Evolutionary conservation across 2,329 filamentous ascomycete species (phyloP), one percentile per base, ranked within the genome.

Genomic region (Exophiala phaeomuriformis): DNA sequence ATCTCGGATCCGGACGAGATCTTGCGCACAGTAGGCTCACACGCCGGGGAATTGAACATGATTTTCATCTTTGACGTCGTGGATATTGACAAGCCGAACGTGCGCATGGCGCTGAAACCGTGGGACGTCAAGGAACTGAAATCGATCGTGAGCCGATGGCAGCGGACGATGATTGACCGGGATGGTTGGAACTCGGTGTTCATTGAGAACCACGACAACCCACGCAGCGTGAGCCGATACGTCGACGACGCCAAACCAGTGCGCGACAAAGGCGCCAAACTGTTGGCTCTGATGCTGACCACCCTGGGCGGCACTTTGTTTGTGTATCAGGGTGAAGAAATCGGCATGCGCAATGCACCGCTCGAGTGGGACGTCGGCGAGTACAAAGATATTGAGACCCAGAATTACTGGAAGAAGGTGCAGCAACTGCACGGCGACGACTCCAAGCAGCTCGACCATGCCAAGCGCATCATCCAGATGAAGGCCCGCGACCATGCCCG

Each of bases 251-350:
- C 67, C 7, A 73, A 76, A 40, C 63, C 69, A 60, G 72, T 68
- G 59, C 69, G 72, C 31, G 71, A 73, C 59, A 66, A 73, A 51
- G 72, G 69, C 58, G 74, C 69, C 45, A 79, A 74, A 60, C 67
- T 76, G 59, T 67, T 74, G 29, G 72, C 72, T 4, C 63, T 74
- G 54, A 78, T 76, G 69, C 59, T 66, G 49, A 65, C 64, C 8
- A 67, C 65, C 5, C 53, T 65, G 58, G 74, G 78, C 1, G 83
- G 83, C 10, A 85, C 83, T 0, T 73, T 82, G 0, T 86, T 83
- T 63, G 69, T 86, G n/a, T 86, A 84, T 64, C 83, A 86, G 65
- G 83, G 83, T 8, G 81, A 86, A 64, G 83, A 86, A 67, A 72
- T 86, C 33, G 83, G 81, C 12, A 84, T 85, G 78, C 72, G 76